Evolutionary conservation across 495 filamentous ascomycete genomes (phyloP).

Genomic region (Penicillium manginii): DNA sequence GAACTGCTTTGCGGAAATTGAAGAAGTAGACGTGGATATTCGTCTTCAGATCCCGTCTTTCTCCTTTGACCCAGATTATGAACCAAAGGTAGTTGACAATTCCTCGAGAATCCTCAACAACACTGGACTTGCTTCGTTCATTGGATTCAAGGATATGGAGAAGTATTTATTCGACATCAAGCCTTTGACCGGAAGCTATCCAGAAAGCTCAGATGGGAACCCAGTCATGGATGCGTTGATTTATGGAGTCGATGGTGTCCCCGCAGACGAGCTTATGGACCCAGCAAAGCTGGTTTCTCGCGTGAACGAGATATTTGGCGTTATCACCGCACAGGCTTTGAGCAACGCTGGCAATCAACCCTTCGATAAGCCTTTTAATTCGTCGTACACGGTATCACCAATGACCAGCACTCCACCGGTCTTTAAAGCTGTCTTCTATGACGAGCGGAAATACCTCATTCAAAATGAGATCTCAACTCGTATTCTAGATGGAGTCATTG

Average conservation of each 20-base stretch:
- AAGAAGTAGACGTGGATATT: constrained; percentile 3
- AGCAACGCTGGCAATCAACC: neutral
- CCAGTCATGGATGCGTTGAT: neutral
- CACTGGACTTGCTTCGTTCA: too few relatives aligned
- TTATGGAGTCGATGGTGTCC: constrained; percentile 4
- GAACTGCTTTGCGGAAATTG: constrained; percentile 6
- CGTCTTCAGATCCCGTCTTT: neutral
- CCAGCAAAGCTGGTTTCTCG: neutral
- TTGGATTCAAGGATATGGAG: too few relatives aligned
- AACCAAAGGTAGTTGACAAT: neutral
- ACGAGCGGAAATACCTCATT: constrained; percentile 19
- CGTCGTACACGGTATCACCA: neutral
- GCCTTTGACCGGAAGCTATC: neutral
- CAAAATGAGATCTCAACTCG: constrained; percentile 36
- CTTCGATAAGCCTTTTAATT: neutral
- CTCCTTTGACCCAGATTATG: constrained; percentile 5
- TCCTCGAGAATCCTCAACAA: too few relatives aligned
- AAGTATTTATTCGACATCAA: too few relatives aligned
- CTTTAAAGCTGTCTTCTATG: constrained; percentile 9
- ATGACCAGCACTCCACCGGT: neutral
- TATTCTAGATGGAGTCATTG: constrained; percentile 36
- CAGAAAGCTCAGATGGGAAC: neutral
- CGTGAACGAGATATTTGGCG: neutral
- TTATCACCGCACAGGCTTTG: neutral
- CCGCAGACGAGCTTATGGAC: neutral